Percentiles rank a stretch among this genome's conserved stretches.
Evolutionary conservation across 768 basidiomycete species (phyloP).

Genomic region (Harrya chromipes): DNA sequence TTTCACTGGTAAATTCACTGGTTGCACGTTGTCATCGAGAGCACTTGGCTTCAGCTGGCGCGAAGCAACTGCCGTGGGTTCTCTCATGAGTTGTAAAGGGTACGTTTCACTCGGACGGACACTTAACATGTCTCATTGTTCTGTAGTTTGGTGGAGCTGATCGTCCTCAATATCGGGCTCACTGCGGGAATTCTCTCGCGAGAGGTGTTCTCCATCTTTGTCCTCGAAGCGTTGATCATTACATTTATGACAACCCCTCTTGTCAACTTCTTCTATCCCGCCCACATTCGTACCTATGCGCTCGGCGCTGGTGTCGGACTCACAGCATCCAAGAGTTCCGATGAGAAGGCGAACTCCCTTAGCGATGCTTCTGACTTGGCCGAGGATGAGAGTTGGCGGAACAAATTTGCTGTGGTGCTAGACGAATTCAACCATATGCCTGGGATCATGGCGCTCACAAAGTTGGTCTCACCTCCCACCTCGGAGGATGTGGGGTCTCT

Average conservation of each 20-base stretch:
- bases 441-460: slow-evolving; percentile 84
- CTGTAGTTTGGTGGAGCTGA: slow-evolving; percentile 80
- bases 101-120: slow-evolving; percentile 33
- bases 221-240: slow-evolving; percentile 75
- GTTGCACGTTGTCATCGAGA: slow-evolving; percentile 69
- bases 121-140: slow-evolving; percentile 3
- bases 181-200: slow-evolving; percentile 71
- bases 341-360: background rate
- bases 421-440: slow-evolving; percentile 89
- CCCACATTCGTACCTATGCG: slow-evolving; percentile 49
- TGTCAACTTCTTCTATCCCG: slow-evolving; percentile 67
- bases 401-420: slow-evolving; percentile 78
- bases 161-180: slow-evolving; percentile 94
- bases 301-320: slow-evolving; percentile 13
- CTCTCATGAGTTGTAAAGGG: slow-evolving; percentile 97
- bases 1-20: slow-evolving; percentile 86
- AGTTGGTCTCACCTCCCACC: slow-evolving; percentile 59
- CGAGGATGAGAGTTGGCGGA: slow-evolving; percentile 17
- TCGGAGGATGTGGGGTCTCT: slow-evolving; percentile 3
- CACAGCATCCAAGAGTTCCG: background rate
- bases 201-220: slow-evolving; percentile 94
- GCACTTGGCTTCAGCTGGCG: slow-evolving; percentile 74
- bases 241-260: slow-evolving; percentile 88
- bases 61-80: slow-evolving; percentile 82
- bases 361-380: background rate